A percentile compares a stretch with the other conserved stretches of the same genome.
Conservation (phyloP, 225 moss, liverwort and hornwort species). For the Sphagnum tenellum region DNA sequence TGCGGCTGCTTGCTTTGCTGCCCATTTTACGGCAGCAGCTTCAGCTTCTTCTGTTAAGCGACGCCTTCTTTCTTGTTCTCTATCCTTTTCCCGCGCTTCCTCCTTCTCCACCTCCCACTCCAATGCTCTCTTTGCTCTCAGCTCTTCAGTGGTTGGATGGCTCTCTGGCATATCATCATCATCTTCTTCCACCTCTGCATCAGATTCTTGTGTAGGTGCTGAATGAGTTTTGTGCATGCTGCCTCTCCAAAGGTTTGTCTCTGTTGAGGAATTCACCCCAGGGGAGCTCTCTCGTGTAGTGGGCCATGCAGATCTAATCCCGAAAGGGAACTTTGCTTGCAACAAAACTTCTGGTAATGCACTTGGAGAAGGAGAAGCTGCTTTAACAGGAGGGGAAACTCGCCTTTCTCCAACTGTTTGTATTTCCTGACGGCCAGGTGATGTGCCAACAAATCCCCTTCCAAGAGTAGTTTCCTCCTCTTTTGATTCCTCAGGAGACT, state of each 20-base stretch:
- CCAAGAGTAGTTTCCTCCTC: conserved; percentile 11
- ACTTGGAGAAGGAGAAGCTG: conserved; percentile 12
- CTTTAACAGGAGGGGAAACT: conserved; percentile 19
- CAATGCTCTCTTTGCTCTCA: conserved; percentile 28
- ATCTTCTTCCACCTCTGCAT: conserved; percentile 33
- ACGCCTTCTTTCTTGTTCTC: conserved; percentile 52
- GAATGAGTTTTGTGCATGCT: conserved; percentile 39
- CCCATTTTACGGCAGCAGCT: conserved; percentile 66
- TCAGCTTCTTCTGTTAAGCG: conserved; percentile 59
- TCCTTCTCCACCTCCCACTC: conserved; percentile 41
- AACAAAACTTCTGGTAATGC: not conserved
- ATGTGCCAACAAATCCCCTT: conserved; percentile 11
- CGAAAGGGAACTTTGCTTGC: too few relatives aligned
- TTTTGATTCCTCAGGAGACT: conserved; percentile 11
- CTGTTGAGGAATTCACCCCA: conserved; percentile 16
- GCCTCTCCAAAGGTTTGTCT: conserved; percentile 18
- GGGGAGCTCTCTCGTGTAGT: conserved; percentile 13
- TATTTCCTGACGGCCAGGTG: too few relatives aligned
- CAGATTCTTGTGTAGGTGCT: conserved; percentile 28
- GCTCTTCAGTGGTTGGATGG: conserved; percentile 58
- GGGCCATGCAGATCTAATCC: conserved; percentile 19
- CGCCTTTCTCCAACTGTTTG: not conserved
- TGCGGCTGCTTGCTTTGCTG: conserved; percentile 67
- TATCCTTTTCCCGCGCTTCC: conserved; percentile 45
- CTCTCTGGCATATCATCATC: conserved; percentile 59